These are phyloP conservation scores for Protomyces gravidus DNA, from an alignment of 1,139 yeast species.

Conservation along the genomic window DNA sequence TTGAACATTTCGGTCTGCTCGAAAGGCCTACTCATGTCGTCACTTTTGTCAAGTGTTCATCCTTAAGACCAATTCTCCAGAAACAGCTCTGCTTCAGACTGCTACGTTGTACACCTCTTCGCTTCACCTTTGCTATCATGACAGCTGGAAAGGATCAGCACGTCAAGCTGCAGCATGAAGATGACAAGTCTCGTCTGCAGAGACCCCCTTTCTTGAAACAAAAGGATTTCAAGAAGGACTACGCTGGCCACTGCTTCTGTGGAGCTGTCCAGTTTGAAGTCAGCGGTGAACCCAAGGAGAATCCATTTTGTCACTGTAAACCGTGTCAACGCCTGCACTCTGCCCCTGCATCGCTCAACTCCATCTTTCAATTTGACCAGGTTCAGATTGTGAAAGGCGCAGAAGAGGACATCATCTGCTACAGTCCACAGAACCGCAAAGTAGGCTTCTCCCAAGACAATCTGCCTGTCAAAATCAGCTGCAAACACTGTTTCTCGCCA, in stretches of 20 bases:
- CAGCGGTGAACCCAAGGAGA: slow-evolving; percentile 9
- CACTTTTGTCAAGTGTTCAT: too few relatives aligned
- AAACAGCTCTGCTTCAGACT: too few relatives aligned
- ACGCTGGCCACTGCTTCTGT: slow-evolving; percentile 23
- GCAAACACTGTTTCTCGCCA: slow-evolving; percentile 12
- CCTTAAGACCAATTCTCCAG: too few relatives aligned
- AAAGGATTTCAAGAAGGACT: slow-evolving; percentile 5
- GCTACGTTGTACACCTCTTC: too few relatives aligned
- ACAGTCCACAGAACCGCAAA: slow-evolving; percentile 18
- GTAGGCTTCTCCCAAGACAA: neutral
- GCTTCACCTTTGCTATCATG: neutral
- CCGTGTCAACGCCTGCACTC: slow-evolving; percentile 25
- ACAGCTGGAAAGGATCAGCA: neutral
- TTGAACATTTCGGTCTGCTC: too few relatives aligned
- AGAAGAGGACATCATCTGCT: slow-evolving; percentile 13
- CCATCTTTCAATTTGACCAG: slow-evolving; percentile 10
- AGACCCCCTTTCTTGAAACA: slow-evolving; percentile 9
- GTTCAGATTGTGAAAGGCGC: slow-evolving; percentile 15
- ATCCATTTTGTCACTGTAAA: slow-evolving; percentile 19
- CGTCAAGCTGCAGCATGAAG: neutral
- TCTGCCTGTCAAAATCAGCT: slow-evolving; percentile 14
- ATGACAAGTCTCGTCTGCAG: slow-evolving; percentile 6
- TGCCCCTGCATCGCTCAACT: slow-evolving; percentile 11
- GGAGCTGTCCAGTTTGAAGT: slow-evolving; percentile 9
- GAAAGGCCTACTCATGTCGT: too few relatives aligned